Percentiles rank a stretch among this genome's conserved stretches.
Conservation (phyloP, 1,284 basidiomycete species). For the Marasmius sp. region DNA sequence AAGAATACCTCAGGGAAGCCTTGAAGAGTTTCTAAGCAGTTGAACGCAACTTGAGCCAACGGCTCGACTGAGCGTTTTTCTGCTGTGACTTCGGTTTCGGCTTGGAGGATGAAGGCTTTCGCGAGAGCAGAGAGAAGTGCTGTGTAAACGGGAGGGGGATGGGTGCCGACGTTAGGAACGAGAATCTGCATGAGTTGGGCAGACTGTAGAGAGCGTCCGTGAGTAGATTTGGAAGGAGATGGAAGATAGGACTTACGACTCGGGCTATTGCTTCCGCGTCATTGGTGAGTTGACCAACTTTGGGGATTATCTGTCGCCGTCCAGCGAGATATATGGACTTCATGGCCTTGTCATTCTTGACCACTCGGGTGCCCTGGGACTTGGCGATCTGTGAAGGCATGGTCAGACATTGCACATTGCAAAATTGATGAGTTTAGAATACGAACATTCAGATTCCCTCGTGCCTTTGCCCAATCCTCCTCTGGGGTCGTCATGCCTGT, state of each 20-base stretch:
- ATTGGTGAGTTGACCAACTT: slow-evolving; percentile 91
- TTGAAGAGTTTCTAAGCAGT: slow-evolving; percentile 61
- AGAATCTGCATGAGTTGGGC: slow-evolving; percentile 69
- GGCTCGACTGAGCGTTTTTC: slow-evolving; percentile 86
- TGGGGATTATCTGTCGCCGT: slow-evolving; percentile 86
- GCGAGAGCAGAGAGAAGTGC: slow-evolving; percentile 85
- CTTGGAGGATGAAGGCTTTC: slow-evolving; percentile 90
- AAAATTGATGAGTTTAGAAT: not conserved
- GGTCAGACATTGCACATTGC: slow-evolving; percentile 6
- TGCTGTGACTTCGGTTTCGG: slow-evolving; percentile 91
- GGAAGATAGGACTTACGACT: slow-evolving; percentile 55
- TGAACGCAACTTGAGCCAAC: slow-evolving; percentile 75
- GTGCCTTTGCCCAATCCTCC: slow-evolving; percentile 71
- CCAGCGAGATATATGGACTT: slow-evolving; percentile 61
- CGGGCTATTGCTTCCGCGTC: slow-evolving; percentile 67
- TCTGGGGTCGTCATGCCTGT: slow-evolving; percentile 53
- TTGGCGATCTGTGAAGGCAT: slow-evolving; percentile 60
- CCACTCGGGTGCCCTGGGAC: slow-evolving; percentile 64
- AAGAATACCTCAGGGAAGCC: slow-evolving; percentile 78
- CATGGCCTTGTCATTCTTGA: slow-evolving; percentile 63
- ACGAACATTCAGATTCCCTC: slow-evolving; percentile 59
- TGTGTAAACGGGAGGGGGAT: slow-evolving; percentile 56
- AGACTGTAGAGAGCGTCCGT: slow-evolving; percentile 24
- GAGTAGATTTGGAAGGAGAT: slow-evolving; percentile 8
- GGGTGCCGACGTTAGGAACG: slow-evolving; percentile 42